Evolutionary conservation across 129 eudicot genomes (phyloP), one percentile per base, ranked within the genome.

Genomic region (Daucus carota): DNA sequence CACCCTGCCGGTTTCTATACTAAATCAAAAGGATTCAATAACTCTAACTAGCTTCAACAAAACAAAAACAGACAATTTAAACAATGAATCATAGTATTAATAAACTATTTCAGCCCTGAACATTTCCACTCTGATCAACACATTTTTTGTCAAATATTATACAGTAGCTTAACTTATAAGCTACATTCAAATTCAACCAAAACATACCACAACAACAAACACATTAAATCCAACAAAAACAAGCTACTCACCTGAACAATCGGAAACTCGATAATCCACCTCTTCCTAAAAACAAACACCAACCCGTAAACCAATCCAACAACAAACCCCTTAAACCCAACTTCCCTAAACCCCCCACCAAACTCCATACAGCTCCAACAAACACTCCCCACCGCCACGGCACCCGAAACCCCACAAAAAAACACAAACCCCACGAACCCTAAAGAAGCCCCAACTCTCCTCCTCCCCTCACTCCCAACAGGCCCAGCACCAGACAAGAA

Each of bases 241-340:
- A 73, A 71, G 62, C 42, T 3, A 26, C 2, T 74, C 33, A 94
- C 99, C 96, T 95, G 97, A 86, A 95, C 74, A 34, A 95, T 85
- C 16, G 99, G 97, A 50, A 95, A 95, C 44, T 82, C 83, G 82
- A 91, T 81, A 77, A 91, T 81, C 94, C 94, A 91, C 73, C 96
- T 84, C 73, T 72, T 79, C 67, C 43, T 60, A 38, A 80, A 88
- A 29, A 92, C 81, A 83, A 77, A 89, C 75, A 76, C 78, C 45
- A 89, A 43, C 6, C 90, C 99, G 67, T 89, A 95, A 26, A 86
- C 42, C 20, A 89, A 72, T 3, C 99, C 99, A 76, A 80, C 63
- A 57, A 31, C 86, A 20, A 95, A 79, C 73, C 89, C 97, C 81
- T 88, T 84, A 67, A 86, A 72, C 76, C 94, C 94, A 36, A 84